Conservation (phyloP, 106 monocot species). For the Acorus calamus region DNA sequence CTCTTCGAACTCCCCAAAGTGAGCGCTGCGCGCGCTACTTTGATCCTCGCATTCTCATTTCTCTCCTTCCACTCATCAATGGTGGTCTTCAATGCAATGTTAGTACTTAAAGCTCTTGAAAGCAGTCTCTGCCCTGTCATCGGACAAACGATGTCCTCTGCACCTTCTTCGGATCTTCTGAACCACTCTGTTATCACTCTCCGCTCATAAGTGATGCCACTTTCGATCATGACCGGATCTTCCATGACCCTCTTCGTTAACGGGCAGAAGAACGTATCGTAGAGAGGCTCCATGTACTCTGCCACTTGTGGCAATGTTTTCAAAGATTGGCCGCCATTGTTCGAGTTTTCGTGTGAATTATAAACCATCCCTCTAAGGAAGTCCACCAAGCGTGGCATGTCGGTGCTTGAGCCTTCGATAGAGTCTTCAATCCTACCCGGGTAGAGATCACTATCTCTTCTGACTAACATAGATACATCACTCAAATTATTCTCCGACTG, state of each 20-base stretch:
- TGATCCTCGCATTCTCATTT: conserved; percentile 42
- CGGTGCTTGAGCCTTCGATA: not conserved
- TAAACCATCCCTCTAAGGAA: conserved; percentile 40
- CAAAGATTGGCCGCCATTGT: not conserved
- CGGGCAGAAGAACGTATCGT: conserved; percentile 67
- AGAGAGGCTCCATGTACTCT: conserved; percentile 38
- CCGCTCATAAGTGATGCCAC: conserved; percentile 56
- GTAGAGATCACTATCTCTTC: too few species aligned
- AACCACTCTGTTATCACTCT: conserved; percentile 44
- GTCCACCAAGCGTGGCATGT: conserved; percentile 30
- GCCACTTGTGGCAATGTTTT: conserved; percentile 10
- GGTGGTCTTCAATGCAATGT: conserved; percentile 39
- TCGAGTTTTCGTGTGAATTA: not conserved
- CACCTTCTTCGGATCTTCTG: conserved; percentile 10
- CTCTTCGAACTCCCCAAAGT: conserved; percentile 17
- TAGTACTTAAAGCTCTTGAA: conserved; percentile 24
- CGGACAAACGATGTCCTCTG: conserved; percentile 32
- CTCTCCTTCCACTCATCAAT: conserved; percentile 51
- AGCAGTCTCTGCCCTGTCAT: conserved; percentile 28
- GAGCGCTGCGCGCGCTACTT: conserved; percentile 24
- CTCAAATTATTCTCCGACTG: not conserved
- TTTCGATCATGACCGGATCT: conserved; percentile 57
- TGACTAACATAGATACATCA: not conserved
- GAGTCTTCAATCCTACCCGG: too few species aligned
- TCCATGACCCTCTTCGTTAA: conserved; percentile 62